Evolutionary conservation across 1,284 basidiomycete genomes (phyloP).

Genomic region (Agaricales sp.): DNA sequence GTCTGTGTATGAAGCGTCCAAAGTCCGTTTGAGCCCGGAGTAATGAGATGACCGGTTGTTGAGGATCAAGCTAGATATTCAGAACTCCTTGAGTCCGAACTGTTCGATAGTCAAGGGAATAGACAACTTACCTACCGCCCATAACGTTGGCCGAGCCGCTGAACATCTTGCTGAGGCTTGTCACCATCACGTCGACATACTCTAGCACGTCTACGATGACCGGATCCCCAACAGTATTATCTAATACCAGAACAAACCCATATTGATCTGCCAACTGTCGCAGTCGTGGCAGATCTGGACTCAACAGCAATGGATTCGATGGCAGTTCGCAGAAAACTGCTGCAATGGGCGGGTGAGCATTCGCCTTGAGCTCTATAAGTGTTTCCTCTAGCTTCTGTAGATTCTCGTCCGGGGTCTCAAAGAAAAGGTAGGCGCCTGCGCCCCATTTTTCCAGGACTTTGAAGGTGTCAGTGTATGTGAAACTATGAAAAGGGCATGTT

Average conservation of each 20-base stretch:
- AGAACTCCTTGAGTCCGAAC: too few relatives aligned
- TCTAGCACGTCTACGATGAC: conserved; percentile 90
- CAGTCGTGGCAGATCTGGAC: conserved; percentile 70
- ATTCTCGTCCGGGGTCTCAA: conserved; percentile 70
- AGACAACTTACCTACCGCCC: conserved; percentile 77
- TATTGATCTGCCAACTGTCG: conserved; percentile 81
- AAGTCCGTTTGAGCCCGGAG: conserved; percentile 44
- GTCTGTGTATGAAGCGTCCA: conserved; percentile 71
- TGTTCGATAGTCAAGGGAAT: too few relatives aligned
- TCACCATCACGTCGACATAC: conserved; percentile 89
- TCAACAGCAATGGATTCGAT: conserved; percentile 87
- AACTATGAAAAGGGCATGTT: conserved; percentile 42
- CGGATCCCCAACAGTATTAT: conserved; percentile 96
- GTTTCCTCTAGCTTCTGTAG: conserved; percentile 65
- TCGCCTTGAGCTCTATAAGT: conserved; percentile 26
- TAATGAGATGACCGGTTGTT: conserved; percentile 77
- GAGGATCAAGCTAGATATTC: conserved; percentile 58
- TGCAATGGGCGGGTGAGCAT: conserved; percentile 29
- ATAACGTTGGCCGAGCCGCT: conserved; percentile 94
- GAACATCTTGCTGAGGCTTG: conserved; percentile 92
- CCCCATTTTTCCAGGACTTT: conserved; percentile 98
- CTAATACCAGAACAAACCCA: conserved; percentile 83
- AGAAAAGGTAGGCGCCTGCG: conserved; percentile 87
- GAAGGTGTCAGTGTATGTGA: conserved; percentile 96
- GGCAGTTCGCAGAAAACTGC: conserved; percentile 86